phyloP scores from a whole-genome alignment of 805 yeast genomes.

The Candida wancherniae region DNA sequence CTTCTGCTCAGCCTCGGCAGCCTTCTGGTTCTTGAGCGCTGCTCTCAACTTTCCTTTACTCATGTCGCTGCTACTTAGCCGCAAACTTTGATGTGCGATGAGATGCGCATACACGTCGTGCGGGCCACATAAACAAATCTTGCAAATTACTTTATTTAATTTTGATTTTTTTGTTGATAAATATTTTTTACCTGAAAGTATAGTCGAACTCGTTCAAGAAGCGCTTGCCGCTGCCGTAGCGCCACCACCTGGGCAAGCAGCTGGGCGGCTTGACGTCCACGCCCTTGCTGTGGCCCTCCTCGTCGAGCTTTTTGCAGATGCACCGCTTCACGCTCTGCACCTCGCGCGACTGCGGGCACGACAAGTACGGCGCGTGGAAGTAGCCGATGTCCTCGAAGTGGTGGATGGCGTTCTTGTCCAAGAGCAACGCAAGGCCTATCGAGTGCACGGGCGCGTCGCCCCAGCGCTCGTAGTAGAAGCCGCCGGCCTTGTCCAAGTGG shows the following conservation, averaged over 20 bases:
- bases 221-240: conserved; percentile 54
- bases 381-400: conserved; percentile 45
- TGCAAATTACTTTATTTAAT: no score
- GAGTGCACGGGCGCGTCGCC: conserved; percentile 51
- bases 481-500: conserved; percentile 43
- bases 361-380: conserved; percentile 38
- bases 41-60: conserved; percentile 17
- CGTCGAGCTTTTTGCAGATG: conserved; percentile 22
- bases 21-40: conserved; percentile 17
- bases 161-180: no score
- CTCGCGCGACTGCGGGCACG: conserved; percentile 37
- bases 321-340: conserved; percentile 33
- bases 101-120: conserved; percentile 3
- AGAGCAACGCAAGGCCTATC: conserved; percentile 30
- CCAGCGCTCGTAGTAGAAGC: conserved; percentile 58
- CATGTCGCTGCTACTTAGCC: conserved; percentile 7
- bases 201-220: conserved; percentile 44
- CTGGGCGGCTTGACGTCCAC: conserved; percentile 50
- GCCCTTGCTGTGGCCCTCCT: conserved; percentile 21
- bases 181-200: conserved; percentile 4
- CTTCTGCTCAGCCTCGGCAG: conserved; percentile 7
- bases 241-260: conserved; percentile 77
- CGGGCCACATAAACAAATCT: conserved; percentile 1
- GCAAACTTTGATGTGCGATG: conserved; percentile 13
- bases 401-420: conserved; percentile 35